Conservation (phyloP, 2,329 filamentous ascomycete genomes). For the Penicillium decumbens region DNA sequence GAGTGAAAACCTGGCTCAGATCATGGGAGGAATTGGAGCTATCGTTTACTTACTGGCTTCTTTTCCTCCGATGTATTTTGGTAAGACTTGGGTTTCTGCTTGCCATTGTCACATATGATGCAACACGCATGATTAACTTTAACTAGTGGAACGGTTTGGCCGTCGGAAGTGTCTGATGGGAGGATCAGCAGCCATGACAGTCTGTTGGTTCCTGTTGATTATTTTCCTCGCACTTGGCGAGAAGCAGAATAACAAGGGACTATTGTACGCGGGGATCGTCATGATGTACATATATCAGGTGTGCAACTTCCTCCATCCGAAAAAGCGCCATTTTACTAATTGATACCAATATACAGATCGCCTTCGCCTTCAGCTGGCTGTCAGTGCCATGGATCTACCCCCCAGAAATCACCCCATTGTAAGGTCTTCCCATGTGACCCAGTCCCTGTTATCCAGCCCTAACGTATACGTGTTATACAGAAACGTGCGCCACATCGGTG, state of each 20-base stretch:
- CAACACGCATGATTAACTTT: background rate
- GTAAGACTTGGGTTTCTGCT: background rate
- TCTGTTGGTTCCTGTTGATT: background rate
- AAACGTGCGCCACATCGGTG: background rate
- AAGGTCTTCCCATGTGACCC: background rate
- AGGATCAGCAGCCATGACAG: background rate
- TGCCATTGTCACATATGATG: background rate
- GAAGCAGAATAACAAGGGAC: background rate
- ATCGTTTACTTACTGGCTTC: background rate
- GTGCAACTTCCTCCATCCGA: background rate
- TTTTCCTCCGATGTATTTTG: background rate
- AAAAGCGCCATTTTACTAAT: background rate
- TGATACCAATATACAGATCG: background rate
- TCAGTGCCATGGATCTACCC: background rate
- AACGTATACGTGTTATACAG: background rate
- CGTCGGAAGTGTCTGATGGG: background rate
- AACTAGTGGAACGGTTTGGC: background rate
- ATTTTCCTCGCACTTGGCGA: background rate
- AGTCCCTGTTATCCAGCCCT: background rate
- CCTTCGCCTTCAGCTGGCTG: constrained; percentile 1
- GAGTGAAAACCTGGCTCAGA: background rate
- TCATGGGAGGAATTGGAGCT: background rate
- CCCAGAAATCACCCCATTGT: background rate
- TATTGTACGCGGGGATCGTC: background rate
- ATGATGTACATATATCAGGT: background rate